Evolutionary conservation across 305 asterid species (phyloP), one percentile per base, ranked within the genome.

Genomic region (Fraxinus sp.): DNA sequence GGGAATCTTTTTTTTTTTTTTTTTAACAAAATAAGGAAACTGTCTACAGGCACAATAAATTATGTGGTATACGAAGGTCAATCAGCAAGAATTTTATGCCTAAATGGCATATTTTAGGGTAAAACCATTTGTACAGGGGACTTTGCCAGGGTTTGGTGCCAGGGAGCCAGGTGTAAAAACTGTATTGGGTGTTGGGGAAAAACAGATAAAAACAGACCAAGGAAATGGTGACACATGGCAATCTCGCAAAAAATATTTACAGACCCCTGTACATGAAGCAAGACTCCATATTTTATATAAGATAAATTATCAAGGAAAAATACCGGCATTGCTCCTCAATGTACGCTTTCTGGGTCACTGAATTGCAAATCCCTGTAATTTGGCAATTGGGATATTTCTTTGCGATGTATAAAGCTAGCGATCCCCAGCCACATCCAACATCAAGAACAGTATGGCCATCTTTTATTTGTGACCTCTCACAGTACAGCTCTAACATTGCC

Each of bases 341-440:
- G 83, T 90, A 88, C 36, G 91, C 93, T 83, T 95, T 95, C 85
- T 95, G 98, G 82, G 98, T 95, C 37, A 80, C 83, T 3, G 98
- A 95, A 88, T 95, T 92, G 89, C 98, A 93, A 77, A 95, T 92
- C 64, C 98, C 98, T 0, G 98, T 95, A 72, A 95, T 82, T 82
- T 89, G 87, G 87, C 93, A 92, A 80, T 86, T 88, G 28, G 90
- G 90, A 75, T 87, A 93, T 73, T 93, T 95, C 75, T 90, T 91
- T 62, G 97, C 98, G 10, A 92, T 86, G 86, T 91, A 91, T 0
- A 95, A 71, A 71, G 92, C 90, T 71, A 95, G 93, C 18, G 98
- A 92, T 83, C 98, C 98, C 98, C 98, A 92, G 77, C 98, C 98
- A 83, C 98, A 95, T 18, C 98, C 98, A 82, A 93, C 93, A 86